Conservation (phyloP, 192 early-diverging fungal genomes). For the Entomortierella beljakovae region DNA sequence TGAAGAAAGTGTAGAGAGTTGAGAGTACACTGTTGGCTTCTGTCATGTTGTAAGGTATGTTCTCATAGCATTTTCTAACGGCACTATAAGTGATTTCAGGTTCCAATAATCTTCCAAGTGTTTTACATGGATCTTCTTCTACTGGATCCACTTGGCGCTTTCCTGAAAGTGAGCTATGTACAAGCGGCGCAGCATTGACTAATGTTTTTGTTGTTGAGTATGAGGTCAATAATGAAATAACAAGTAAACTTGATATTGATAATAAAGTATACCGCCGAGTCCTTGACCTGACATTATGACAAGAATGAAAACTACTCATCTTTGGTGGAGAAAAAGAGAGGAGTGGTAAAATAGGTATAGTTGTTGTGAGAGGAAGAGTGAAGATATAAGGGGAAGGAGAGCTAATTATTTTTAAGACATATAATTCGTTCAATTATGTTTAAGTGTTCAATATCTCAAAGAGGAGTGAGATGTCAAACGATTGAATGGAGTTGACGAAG, state of each 20-base stretch:
- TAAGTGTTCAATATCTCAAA: no score
- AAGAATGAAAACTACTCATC: no score
- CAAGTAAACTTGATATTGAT: background rate
- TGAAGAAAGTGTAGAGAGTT: constrained; percentile 29
- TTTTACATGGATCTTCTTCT: constrained; percentile 21
- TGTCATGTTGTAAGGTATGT: constrained; percentile 30
- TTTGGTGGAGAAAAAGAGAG: background rate
- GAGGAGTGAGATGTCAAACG: no score
- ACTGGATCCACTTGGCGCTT: background rate
- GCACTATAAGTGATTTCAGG: constrained; percentile 19
- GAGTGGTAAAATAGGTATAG: no score
- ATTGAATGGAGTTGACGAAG: background rate
- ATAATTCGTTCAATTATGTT: no score
- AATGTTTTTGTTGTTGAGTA: background rate
- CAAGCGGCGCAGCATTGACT: background rate
- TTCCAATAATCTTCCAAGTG: constrained; percentile 3
- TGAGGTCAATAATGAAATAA: background rate
- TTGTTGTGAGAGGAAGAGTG: no score
- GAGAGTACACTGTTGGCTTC: constrained; percentile 22
- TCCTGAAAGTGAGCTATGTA: background rate
- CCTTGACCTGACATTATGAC: background rate
- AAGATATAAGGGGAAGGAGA: no score
- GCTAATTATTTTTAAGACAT: no score
- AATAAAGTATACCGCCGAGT: background rate
- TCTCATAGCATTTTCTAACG: constrained; percentile 25